A percentile compares a stretch with the other conserved stretches of the same genome.
phyloP scores from a whole-genome alignment of 305 asterid genomes.

The Nicotiana rustica region DNA sequence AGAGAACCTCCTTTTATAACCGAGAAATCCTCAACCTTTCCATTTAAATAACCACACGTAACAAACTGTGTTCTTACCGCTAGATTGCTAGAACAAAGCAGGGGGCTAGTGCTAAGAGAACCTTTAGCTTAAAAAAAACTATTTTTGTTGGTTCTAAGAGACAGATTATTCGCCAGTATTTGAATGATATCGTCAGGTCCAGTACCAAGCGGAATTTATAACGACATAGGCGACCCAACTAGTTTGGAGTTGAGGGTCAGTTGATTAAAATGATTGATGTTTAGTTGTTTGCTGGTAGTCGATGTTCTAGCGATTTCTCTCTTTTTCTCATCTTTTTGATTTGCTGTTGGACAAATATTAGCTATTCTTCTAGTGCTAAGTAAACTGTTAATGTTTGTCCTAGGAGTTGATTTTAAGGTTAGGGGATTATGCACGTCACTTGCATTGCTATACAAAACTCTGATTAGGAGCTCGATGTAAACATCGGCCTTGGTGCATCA shows the following conservation, averaged over 20 bases:
- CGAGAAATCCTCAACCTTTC: too few species aligned
- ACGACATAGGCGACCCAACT: background rate
- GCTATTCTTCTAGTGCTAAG: background rate
- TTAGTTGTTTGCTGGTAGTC: background rate
- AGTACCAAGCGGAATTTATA: background rate
- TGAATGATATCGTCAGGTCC: slow-evolving; percentile 7
- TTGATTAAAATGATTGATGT: background rate
- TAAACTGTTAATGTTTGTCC: background rate
- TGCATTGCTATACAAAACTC: background rate
- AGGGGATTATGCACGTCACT: background rate
- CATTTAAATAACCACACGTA: too few species aligned
- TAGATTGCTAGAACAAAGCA: too few species aligned
- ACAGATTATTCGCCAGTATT: background rate
- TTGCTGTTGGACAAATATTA: background rate
- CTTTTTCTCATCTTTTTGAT: background rate
- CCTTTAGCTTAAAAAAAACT: background rate
- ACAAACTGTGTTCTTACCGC: too few species aligned
- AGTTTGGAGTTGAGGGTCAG: slow-evolving; percentile 20
- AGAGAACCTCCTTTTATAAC: background rate
- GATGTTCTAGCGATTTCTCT: background rate
- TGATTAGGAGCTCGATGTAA: background rate
- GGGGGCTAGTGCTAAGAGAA: background rate
- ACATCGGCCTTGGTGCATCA: background rate
- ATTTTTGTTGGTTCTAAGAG: background rate
- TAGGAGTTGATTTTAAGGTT: background rate